Evolutionary conservation across 768 basidiomycete species (phyloP).

Genomic region (Trametes punicea): DNA sequence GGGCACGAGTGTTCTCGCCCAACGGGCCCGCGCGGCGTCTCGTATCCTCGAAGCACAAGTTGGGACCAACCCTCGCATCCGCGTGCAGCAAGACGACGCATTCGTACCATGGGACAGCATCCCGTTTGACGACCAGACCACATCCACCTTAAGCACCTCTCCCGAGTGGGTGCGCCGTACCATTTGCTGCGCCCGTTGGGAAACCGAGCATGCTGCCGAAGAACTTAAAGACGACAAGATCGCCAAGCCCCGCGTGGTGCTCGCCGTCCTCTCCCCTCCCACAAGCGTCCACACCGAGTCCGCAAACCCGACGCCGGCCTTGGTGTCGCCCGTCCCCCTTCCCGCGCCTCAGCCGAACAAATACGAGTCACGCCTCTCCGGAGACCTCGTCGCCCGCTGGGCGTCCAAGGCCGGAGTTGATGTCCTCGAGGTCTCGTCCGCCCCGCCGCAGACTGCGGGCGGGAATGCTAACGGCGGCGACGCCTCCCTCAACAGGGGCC

Average conservation of each 20-base stretch:
- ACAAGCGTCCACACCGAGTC: constrained; percentile 19
- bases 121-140: constrained; percentile 41
- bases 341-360: constrained; percentile 58
- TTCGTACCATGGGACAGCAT: constrained; percentile 82
- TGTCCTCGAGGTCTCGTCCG: constrained; percentile 52
- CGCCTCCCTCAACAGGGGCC: constrained; percentile 5
- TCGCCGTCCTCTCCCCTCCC: constrained; percentile 46
- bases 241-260: constrained; percentile 48
- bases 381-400: constrained; percentile 64
- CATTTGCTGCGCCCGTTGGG: constrained; percentile 81
- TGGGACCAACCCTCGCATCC: constrained; percentile 75
- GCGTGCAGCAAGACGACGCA: constrained; percentile 79
- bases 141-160: constrained; percentile 36
- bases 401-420: constrained; percentile 59
- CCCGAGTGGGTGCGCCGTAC: constrained; percentile 86
- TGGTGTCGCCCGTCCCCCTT: constrained; percentile 57
- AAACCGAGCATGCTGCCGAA: constrained; percentile 49
- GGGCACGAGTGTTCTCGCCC: constrained; percentile 72
- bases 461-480: background rate
- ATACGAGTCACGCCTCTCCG: constrained; percentile 63
- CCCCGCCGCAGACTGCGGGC: constrained; percentile 9
- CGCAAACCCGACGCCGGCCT: constrained; percentile 8
- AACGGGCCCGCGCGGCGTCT: constrained; percentile 82
- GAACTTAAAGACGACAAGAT: constrained; percentile 23
- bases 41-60: constrained; percentile 87